Percentiles rank a stretch among this genome's conserved stretches.
These are phyloP conservation scores for Phaffia australis DNA, from an alignment of 768 basidiomycete species.

Conservation along the genomic window DNA sequence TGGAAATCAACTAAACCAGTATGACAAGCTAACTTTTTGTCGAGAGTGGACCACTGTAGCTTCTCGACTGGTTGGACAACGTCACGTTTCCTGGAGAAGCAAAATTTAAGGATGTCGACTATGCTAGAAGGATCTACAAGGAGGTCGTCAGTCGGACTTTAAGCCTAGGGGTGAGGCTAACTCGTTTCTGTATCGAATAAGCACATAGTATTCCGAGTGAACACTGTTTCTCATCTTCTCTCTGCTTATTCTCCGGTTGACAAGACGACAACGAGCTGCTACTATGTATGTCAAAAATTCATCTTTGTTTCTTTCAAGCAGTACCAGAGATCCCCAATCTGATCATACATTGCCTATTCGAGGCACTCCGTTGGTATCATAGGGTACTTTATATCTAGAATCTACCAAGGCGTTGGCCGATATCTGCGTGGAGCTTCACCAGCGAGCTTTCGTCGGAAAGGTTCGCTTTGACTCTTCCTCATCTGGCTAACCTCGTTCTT, in stretches of 20 bases:
- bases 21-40: neutral
- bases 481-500: neutral
- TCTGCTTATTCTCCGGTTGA: neutral
- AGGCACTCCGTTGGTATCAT: conserved; percentile 47
- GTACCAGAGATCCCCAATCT: too few species aligned
- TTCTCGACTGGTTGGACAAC: conserved; percentile 75
- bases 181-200: neutral
- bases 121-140: conserved; percentile 59
- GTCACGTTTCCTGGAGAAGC: conserved; percentile 83
- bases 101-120: conserved; percentile 56
- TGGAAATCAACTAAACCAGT: neutral
- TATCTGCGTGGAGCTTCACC: conserved; percentile 57
- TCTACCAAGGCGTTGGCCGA: conserved; percentile 72
- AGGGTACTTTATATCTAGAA: conserved; percentile 63
- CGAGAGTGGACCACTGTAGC: conserved; percentile 40
- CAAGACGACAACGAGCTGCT: conserved; percentile 83
- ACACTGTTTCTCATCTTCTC: neutral
- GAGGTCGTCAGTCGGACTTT: conserved; percentile 62
- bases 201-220: neutral
- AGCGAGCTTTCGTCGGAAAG: conserved; percentile 67
- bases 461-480: conserved; percentile 42
- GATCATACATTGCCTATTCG: too few species aligned
- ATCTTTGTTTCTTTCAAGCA: too few species aligned
- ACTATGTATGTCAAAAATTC: neutral
- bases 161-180: conserved; percentile 56